Evolutionary conservation across 495 filamentous ascomycete genomes (phyloP).

Genomic region (Trichocladium antarcticum): DNA sequence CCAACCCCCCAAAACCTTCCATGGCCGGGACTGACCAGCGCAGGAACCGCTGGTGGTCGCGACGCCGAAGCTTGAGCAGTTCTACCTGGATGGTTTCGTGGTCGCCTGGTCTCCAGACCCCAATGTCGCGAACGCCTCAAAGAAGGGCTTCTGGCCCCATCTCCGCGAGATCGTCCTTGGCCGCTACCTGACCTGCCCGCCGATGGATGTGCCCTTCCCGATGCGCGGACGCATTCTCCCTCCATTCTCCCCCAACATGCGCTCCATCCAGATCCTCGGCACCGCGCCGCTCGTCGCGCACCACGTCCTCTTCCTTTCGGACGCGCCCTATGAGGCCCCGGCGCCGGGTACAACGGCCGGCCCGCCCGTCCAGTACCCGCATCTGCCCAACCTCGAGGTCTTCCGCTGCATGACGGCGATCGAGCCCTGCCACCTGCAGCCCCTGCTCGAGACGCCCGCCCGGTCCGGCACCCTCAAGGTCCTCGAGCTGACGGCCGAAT

Average conservation of each 20-base stretch:
- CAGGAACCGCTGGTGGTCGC: neutral
- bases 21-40: neutral
- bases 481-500: constrained; percentile 11
- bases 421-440: neutral
- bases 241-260: constrained; percentile 2
- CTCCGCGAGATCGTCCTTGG: constrained; percentile 9
- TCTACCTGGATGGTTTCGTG: constrained; percentile 9
- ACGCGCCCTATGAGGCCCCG: neutral
- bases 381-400: constrained; percentile 13
- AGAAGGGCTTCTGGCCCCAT: neutral
- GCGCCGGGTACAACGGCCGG: neutral
- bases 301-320: constrained; percentile 1
- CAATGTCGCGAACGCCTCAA: neutral
- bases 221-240: neutral
- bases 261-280: constrained; percentile 7
- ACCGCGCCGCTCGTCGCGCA: neutral
- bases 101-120: neutral
- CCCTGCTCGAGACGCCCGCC: constrained; percentile 3
- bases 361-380: neutral
- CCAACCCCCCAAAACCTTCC: neutral
- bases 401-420: constrained; percentile 14
- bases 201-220: too few species aligned
- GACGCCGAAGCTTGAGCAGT: constrained; percentile 13
- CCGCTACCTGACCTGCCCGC: neutral
- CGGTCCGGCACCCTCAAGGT: constrained; percentile 10